phyloP scores from a whole-genome alignment of 2,329 filamentous ascomycete genomes.

The Botrytis pseudocinerea region DNA sequence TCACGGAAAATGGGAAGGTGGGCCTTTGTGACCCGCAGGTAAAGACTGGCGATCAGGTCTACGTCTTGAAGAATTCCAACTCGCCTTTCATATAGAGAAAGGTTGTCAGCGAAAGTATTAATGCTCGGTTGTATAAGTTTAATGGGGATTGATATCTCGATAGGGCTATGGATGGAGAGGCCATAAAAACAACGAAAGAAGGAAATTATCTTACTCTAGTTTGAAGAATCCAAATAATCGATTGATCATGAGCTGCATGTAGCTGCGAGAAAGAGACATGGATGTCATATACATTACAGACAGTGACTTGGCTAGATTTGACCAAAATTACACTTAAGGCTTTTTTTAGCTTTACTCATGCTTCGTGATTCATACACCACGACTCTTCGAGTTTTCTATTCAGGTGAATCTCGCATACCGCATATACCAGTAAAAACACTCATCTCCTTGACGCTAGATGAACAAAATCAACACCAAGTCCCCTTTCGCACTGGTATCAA shows the following conservation, averaged over 20 bases:
- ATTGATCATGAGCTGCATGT: neutral
- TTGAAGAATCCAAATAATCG: neutral
- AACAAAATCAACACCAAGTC: neutral
- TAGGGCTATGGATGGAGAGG: neutral
- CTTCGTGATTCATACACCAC: neutral
- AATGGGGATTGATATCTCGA: neutral
- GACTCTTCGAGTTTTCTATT: neutral
- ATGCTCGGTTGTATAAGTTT: neutral
- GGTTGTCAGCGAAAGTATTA: neutral
- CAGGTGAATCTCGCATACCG: neutral
- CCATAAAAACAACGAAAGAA: neutral
- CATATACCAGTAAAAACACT: neutral
- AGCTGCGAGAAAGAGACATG: neutral
- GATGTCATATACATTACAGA: neutral
- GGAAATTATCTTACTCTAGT: neutral
- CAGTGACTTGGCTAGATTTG: neutral
- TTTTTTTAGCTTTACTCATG: neutral
- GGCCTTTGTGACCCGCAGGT: neutral
- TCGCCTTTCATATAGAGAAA: neutral
- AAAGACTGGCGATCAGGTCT: neutral
- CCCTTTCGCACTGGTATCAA: neutral
- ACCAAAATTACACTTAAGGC: neutral
- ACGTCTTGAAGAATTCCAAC: neutral
- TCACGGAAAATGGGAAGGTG: too few species aligned
- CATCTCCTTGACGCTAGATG: neutral